Percentiles rank a stretch among this genome's conserved stretches.
These are phyloP conservation scores for Spizellomyces sp. DNA, from an alignment of 192 early-diverging fungal genomes.

Conservation along the genomic window DNA sequence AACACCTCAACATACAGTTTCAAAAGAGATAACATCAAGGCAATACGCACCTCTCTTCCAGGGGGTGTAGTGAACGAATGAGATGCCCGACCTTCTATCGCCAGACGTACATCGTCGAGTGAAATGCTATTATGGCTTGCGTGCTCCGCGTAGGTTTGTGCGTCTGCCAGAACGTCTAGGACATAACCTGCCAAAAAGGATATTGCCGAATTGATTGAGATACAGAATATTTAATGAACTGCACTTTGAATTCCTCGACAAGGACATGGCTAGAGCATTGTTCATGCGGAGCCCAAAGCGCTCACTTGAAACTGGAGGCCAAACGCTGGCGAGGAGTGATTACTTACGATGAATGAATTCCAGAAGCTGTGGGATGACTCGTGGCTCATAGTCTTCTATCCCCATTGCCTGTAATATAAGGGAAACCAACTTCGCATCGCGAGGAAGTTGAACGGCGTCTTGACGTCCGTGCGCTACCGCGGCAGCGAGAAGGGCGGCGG, in stretches of 20 bases:
- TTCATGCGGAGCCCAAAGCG: too few relatives aligned
- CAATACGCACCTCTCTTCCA: constrained; percentile 72
- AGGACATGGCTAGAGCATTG: too few relatives aligned
- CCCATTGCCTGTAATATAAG: constrained; percentile 82
- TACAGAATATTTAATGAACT: neutral
- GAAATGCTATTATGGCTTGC: constrained; percentile 76
- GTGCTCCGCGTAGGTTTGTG: constrained; percentile 91
- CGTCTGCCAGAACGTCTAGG: constrained; percentile 88
- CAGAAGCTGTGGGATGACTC: constrained; percentile 86
- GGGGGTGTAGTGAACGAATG: constrained; percentile 91
- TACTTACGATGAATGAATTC: constrained; percentile 90
- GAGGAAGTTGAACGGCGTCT: constrained; percentile 49
- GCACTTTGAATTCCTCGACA: too few relatives aligned
- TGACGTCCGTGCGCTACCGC: constrained; percentile 32
- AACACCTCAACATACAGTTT: neutral
- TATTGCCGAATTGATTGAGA: neutral
- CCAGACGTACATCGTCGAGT: constrained; percentile 84
- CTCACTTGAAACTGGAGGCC: too few relatives aligned
- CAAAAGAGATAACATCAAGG: neutral
- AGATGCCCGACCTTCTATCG: constrained; percentile 88
- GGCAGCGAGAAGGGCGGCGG: constrained; percentile 18
- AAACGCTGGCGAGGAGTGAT: neutral
- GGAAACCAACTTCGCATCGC: constrained; percentile 77
- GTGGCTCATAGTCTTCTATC: constrained; percentile 86
- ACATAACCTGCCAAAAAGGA: constrained; percentile 69